Evolutionary conservation across 768 basidiomycete species (phyloP).

Genomic region (Suillus hirtellus): DNA sequence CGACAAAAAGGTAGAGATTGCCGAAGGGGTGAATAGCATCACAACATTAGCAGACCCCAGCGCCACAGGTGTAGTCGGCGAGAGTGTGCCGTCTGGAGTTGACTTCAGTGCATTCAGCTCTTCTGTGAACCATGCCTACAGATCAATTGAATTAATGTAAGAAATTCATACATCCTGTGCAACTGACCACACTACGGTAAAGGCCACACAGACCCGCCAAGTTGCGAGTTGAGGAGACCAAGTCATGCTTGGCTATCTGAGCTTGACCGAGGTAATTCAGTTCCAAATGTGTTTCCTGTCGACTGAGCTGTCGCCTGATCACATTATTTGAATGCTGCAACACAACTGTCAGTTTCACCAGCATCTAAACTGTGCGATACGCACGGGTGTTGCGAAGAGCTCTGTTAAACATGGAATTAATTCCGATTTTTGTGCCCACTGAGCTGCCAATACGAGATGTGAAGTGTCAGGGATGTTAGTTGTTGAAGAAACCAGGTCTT

Average conservation of each 20-base stretch:
- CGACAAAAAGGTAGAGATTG: slow-evolving; percentile 44
- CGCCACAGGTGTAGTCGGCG: slow-evolving; percentile 49
- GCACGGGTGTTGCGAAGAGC: slow-evolving; percentile 53
- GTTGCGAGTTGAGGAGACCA: slow-evolving; percentile 72
- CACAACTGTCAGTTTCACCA: slow-evolving; percentile 8
- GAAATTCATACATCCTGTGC: slow-evolving; percentile 12
- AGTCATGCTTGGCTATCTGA: slow-evolving; percentile 56
- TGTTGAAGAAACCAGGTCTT: slow-evolving; percentile 58
- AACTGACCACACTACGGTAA: slow-evolving; percentile 82
- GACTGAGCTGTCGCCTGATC: slow-evolving; percentile 57
- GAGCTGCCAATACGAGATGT: slow-evolving; percentile 57
- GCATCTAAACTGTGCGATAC: slow-evolving; percentile 23
- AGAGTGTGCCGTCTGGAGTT: slow-evolving; percentile 47
- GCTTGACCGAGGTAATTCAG: slow-evolving; percentile 59
- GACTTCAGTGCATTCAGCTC: slow-evolving; percentile 70
- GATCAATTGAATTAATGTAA: slow-evolving; percentile 10
- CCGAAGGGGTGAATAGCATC: slow-evolving; percentile 45
- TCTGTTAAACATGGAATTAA: slow-evolving; percentile 73
- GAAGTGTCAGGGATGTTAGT: slow-evolving; percentile 33
- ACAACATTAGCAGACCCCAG: slow-evolving; percentile 48
- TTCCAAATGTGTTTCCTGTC: slow-evolving; percentile 82
- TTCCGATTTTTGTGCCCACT: slow-evolving; percentile 87
- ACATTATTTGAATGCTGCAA: slow-evolving; percentile 40
- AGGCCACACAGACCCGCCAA: slow-evolving; percentile 74
- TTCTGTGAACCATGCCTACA: slow-evolving; percentile 81